Conservation (phyloP, 345 rosid species). For the Laguncularia racemosa region DNA sequence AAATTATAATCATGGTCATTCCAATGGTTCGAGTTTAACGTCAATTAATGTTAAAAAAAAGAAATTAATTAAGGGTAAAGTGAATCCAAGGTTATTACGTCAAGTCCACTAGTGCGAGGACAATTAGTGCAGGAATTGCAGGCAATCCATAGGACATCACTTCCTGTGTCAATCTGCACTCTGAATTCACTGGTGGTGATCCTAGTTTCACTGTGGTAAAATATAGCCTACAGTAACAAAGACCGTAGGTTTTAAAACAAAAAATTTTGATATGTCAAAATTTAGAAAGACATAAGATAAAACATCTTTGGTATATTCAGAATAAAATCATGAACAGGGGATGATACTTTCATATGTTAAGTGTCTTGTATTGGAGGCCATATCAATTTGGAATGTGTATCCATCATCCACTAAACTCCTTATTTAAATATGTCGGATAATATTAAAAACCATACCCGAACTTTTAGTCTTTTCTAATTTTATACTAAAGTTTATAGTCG, state of each 20-base stretch:
- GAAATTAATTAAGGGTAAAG: neutral
- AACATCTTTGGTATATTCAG: too few species aligned
- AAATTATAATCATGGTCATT: neutral
- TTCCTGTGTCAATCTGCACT: slow-evolving; percentile 97
- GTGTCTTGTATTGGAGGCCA: too few species aligned
- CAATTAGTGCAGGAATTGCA: slow-evolving; percentile 73
- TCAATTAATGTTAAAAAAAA: neutral
- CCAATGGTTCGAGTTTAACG: neutral
- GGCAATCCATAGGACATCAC: slow-evolving; percentile 82
- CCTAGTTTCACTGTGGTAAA: slow-evolving; percentile 90
- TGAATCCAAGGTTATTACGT: slow-evolving; percentile 37
- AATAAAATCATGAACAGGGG: too few species aligned
- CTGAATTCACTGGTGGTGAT: slow-evolving; percentile 84
- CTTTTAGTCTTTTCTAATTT: too few species aligned
- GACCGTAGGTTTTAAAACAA: neutral
- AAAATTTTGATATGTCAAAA: neutral
- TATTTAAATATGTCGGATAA: too few species aligned
- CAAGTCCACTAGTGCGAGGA: slow-evolving; percentile 75
- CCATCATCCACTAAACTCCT: too few species aligned
- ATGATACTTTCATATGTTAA: too few species aligned
- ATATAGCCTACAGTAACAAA: slow-evolving; percentile 58
- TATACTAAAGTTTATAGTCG: too few species aligned
- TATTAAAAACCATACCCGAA: too few species aligned
- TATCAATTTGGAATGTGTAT: too few species aligned
- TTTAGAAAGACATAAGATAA: too few species aligned